Base-by-base conservation (phyloP, 108 stramenopile genomes). In the Skeletonema potamos region DNA sequence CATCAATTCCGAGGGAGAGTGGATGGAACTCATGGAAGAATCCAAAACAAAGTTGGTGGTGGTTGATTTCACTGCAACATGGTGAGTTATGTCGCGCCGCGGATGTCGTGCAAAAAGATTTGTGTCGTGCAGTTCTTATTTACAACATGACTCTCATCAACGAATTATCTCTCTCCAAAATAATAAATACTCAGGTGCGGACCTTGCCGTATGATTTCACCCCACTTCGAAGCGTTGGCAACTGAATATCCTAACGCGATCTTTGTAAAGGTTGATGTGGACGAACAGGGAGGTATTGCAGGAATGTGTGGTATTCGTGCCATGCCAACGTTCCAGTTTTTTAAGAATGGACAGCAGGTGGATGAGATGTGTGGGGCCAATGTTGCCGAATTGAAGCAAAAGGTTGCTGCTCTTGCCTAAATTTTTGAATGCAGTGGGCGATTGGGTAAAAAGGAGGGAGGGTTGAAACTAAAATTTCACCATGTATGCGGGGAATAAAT, bases 311-410 rank as follows among this genome's bases (percentile, higher is more conserved):
- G 84, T 7, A 83, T 96, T 54, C 68, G 79, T 10, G 92, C 92
- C 68, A 96, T 97, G 97, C 95, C 97, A 6, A 97, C 95, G 1
- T 97, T 96, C 64, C 88, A 93, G 36, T 89, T 94, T 46, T 95
- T 64, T 70, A 89, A 89, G 76, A 77, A 64, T 54, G 97, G 97
- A 26, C 68, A 30, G 12, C 90, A 88, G 77, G 84, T 95, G 4
- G 90, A 90, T 27, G 90, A 89, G 62, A 29, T 94, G 64, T 64
- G 32, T 37, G 96, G 96, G 32, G 96, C 96, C 1, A 39, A 87
- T 71, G 64, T 85, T 36, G 72, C 7, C 1, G 39, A 55, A 0
- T 80, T 94, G 56, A 57, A 34, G 30, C 61, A 10, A 27, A 74
- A 74, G 64, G 58, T 74, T 43, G 37, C 33, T 43, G 60, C 66